Evolutionary conservation across 2,329 filamentous ascomycete species (phyloP), one percentile per base, ranked within the genome.

Genomic region (Dendryphion nanum): DNA sequence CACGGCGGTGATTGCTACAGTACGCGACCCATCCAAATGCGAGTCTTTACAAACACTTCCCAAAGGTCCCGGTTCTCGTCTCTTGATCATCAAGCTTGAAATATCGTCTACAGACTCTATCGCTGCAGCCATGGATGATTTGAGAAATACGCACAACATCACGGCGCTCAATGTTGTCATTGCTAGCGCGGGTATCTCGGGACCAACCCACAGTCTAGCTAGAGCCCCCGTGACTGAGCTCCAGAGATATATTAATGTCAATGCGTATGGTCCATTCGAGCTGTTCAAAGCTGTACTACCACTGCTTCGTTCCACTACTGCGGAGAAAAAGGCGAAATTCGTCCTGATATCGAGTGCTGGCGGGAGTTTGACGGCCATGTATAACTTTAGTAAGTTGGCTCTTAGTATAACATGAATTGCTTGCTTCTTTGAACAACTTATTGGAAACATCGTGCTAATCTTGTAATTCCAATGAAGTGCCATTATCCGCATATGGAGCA

Each of bases 1-100:
- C 30, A 64, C 59, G 14, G 68, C 53, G 14, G 63, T 73, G 28
- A 63, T 74, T 12, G 68, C 64, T 15, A 66, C 63, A 5, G 56
- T 69, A 19, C 68, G 69, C 16, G 51, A 63, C n/a, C 53, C 45
- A 4, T 30, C 46, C 0, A 52, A 48, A 21, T 51, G 55, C 2
- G 18, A 51, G 1, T 45, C 53, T 3, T 56, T 71, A 5, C 34
- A 47, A 4, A 30, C 40, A 5, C 35, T 63, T 5, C 45, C 53
- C n/a, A 51, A 37, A 8, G 63, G 47, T 2, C 14, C 24, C 4
- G 40, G 40, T 4, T 43, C 44, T 4, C 15, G 30, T 13, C 35
- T 52, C 6, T 15, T 44, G 18, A 26, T 50, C 12, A 36, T 50
- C 17, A 31, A 46, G 18, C 23, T 47, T 18, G 40, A 50, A 16